Conservation (phyloP, 805 yeast genomes). For the Brettanomyces anomalus region DNA sequence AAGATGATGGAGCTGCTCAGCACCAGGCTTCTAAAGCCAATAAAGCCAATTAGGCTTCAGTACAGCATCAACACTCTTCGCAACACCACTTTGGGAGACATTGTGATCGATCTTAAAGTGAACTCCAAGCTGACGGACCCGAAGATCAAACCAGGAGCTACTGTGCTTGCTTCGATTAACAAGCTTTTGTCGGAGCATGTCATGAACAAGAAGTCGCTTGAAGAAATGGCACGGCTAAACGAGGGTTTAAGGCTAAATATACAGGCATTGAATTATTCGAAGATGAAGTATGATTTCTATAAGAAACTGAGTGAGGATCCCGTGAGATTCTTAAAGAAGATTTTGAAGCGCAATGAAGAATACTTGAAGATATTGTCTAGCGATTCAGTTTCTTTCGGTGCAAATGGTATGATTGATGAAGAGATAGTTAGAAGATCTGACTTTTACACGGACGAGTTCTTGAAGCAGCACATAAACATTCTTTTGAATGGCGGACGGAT, state of each 20-base stretch:
- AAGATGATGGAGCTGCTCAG: constrained; percentile 62
- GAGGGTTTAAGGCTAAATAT: constrained; percentile 37
- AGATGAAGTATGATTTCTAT: constrained; percentile 71
- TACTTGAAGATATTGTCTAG: constrained; percentile 80
- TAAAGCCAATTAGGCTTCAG: constrained; percentile 70
- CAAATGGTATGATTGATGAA: constrained; percentile 45
- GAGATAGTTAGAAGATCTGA: constrained; percentile 79
- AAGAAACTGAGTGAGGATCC: constrained; percentile 70
- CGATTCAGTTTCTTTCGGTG: constrained; percentile 39
- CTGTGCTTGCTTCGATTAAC: constrained; percentile 32
- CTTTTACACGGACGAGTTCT: constrained; percentile 70
- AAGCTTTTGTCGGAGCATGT: constrained; percentile 35
- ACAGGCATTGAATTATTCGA: constrained; percentile 44
- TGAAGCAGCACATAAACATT: constrained; percentile 72
- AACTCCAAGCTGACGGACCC: constrained; percentile 28
- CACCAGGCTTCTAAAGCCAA: constrained; percentile 61
- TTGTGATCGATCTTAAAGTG: constrained; percentile 69
- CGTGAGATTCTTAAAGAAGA: constrained; percentile 57
- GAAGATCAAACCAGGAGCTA: constrained; percentile 27
- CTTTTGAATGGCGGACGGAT: constrained; percentile 52
- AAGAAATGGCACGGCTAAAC: constrained; percentile 27
- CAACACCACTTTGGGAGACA: constrained; percentile 73
- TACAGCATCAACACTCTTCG: constrained; percentile 70
- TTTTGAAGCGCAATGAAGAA: constrained; percentile 74
- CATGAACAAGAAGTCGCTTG: constrained; percentile 32